phyloP scores from a whole-genome alignment of 805 yeast genomes.

The Zygoascus ofunaensis region DNA sequence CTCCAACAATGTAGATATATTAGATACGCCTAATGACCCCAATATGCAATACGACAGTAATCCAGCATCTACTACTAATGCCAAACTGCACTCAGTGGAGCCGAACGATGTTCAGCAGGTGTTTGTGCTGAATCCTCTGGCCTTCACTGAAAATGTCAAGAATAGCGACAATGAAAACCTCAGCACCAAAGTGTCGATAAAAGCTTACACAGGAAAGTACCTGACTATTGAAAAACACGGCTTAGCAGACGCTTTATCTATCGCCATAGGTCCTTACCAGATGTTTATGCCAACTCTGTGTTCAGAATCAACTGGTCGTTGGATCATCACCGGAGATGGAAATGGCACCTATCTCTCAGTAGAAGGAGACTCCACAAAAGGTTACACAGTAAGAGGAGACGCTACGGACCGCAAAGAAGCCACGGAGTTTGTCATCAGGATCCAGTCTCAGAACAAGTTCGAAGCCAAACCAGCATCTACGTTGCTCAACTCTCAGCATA shows the following conservation, averaged over 20 bases:
- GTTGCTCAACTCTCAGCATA: constrained; percentile 6
- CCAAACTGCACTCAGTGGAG: constrained; percentile 16
- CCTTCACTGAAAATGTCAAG: constrained; percentile 10
- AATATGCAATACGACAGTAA: too few relatives aligned
- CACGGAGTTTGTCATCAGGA: constrained; percentile 16
- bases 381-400: constrained; percentile 17
- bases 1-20: constrained; percentile 15
- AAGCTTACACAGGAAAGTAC: constrained; percentile 25
- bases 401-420: constrained; percentile 9
- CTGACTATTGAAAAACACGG: constrained; percentile 18
- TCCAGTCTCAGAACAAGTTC: constrained; percentile 20
- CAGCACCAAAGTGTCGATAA: constrained; percentile 21
- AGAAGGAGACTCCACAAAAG: constrained; percentile 11
- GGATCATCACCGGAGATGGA: constrained; percentile 17
- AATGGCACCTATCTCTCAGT: constrained; percentile 10
- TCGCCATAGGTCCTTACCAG: constrained; percentile 29
- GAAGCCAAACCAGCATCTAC: constrained; percentile 8
- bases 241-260: constrained; percentile 22
- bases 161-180: background rate
- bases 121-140: constrained; percentile 21
- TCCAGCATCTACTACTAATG: too few relatives aligned
- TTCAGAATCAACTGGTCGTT: constrained; percentile 17
- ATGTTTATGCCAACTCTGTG: constrained; percentile 18
- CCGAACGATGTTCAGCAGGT: constrained; percentile 30
- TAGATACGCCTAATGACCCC: background rate